Evolutionary conservation across 2,329 filamentous ascomycete genomes (phyloP), one percentile per base, ranked within the genome.

Genomic region (Chrysoporthe austroafricana): DNA sequence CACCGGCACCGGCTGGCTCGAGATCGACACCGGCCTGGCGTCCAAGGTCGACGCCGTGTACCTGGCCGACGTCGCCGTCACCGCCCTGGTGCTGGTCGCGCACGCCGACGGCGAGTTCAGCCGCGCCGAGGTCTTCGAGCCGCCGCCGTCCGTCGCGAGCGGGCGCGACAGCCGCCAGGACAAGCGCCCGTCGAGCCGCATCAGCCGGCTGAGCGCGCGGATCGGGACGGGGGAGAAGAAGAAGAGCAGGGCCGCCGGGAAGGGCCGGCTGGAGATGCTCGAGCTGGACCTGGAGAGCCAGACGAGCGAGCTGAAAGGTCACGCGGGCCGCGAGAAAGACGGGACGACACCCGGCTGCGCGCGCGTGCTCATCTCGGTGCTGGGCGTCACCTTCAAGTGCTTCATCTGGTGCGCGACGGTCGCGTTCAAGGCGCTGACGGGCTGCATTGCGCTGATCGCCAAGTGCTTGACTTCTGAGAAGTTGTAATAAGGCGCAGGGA

Each of bases 231-330:
- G 70, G 9, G 59, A 52, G n/a, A 52, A 16, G 7, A 50, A 32
- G 50, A 26, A 69, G 63, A 71, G 65, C 59, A 73, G 69, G 69
- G 72, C 69, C 64, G 59, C 62, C 64, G 68, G 60, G 7, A 71
- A 60, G 65, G 76, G 76, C 46, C 82, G 80, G 71, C 81, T 86
- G 74, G 85, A 89, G 71, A 83, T 85, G 72, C 85, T 89, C 67
- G 88, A 87, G 75, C 78, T 90, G 48, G 88, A 90, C 71, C 75
- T 90, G 5, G 88, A 90, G 77, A 90, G 87, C 74, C 88, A 90
- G 76, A 79, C 81, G 7, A 82, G 81, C 64, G 84, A 82, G 70
- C 73, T 82, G 18, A 77, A 77, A 62, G 79, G 84, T 73, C 76
- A 82, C 73, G 74, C 79, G 70, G 74, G 77, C 13, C 78, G 81